Evolutionary conservation across 192 early-diverging fungal species (phyloP), one percentile per base, ranked within the genome.

Genomic region (Borealophlyctis nickersoniae): DNA sequence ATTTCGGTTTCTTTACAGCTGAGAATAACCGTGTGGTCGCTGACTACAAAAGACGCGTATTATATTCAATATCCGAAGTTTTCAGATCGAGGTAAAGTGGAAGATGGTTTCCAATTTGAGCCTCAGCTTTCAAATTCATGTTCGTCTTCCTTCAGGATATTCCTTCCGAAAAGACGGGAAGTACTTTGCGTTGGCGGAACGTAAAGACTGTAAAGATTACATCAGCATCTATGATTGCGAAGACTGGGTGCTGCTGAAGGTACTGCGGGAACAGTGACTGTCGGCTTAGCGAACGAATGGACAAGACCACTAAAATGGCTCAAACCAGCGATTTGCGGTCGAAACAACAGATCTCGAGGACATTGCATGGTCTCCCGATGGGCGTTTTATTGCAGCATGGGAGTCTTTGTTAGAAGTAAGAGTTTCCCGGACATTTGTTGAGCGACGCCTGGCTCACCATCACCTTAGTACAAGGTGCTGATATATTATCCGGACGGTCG

Each of bases 331-430:
- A n/a, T 88, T 90, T 60, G 66, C 73, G 27, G 60, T 84, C 0
- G 89, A 91, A 34, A 88, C 91, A 2, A 69, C 67, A 16, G 91
- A 95, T 77, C 56, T 87, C 4, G 84, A 88, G 35, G 82, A 91
- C 60, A 67, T 95, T 29, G 71, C 78, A 16, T 93, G 91, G 90
- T 94, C 92, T 28, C 93, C 93, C 0, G 87, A 95, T 66, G 92
- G 92, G 19, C 72, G 78, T 27, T 91, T 77, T 58, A 81, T 95
- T 63, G 86, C 82, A 4, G 82, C 85, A 0, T 92, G 87, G 87
- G 91, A 94, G 36, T 81, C 86, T 22, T 65, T 75, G 7, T 60
- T 88, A 16, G 74, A 88, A 32, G 90, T 89, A 60, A 75, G 74
- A 34, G 78, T 80, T 16, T 36, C 69, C 4, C 85, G 82, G 1